A percentile compares a stretch with the other conserved stretches of the same genome.
Evolutionary conservation across 2,329 filamentous ascomycete genomes (phyloP).

Genomic region (Scopulariopsis brevicaulis): DNA sequence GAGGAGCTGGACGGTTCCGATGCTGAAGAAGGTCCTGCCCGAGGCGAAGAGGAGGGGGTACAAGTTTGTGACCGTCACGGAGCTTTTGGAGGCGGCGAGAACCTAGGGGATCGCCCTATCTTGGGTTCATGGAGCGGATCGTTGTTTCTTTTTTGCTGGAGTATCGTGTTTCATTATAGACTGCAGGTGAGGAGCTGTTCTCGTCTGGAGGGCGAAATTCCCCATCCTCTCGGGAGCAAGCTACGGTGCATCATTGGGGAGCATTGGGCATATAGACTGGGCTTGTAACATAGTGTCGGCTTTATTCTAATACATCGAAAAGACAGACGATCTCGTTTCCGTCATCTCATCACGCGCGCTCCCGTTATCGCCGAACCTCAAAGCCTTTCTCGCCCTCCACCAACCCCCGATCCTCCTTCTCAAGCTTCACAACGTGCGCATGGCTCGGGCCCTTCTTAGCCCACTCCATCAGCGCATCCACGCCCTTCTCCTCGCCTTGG

Average conservation of each 20-base stretch:
- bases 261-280: not conserved
- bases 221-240: not conserved
- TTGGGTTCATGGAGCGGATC: not conserved
- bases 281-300: not conserved
- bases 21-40: constrained; percentile 63
- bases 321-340: not conserved
- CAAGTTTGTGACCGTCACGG: constrained; percentile 57
- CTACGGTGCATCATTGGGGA: not conserved
- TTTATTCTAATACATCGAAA: not conserved
- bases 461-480: constrained; percentile 63
- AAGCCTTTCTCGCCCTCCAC: constrained; percentile 61
- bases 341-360: not conserved
- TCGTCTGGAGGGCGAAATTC: not conserved
- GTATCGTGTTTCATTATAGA: not conserved
- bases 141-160: not conserved
- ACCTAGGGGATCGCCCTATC: not conserved
- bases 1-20: constrained; percentile 70
- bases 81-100: constrained; percentile 38
- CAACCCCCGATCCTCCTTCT: constrained; percentile 53
- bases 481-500: constrained; percentile 56
- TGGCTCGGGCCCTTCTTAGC: constrained; percentile 63
- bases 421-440: constrained; percentile 63
- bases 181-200: not conserved
- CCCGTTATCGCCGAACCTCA: constrained; percentile 29
- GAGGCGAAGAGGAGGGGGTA: constrained; percentile 62